These are phyloP conservation scores for Graphiopsis chlorocephala DNA, from an alignment of 2,329 filamentous ascomycete species.

Conservation along the genomic window DNA sequence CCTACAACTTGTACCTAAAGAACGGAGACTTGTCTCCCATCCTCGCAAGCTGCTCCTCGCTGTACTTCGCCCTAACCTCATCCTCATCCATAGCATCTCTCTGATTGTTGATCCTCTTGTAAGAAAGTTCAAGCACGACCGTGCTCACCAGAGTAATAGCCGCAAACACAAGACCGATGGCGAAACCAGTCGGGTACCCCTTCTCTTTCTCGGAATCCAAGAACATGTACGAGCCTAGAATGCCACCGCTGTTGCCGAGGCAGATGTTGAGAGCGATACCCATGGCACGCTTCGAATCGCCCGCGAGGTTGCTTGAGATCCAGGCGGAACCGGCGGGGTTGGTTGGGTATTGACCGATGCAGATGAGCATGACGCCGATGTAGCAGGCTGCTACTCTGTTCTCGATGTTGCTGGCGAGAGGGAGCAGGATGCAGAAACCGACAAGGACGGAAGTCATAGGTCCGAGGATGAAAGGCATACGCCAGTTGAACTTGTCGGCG, in stretches of 20 bases:
- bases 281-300: slow-evolving; percentile 37
- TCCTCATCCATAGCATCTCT: slow-evolving; percentile 35
- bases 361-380: slow-evolving; percentile 28
- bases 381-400: slow-evolving; percentile 44
- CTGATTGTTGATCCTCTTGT: slow-evolving; percentile 35
- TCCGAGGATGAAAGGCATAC: slow-evolving; percentile 57
- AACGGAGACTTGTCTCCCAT: slow-evolving; percentile 40
- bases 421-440: slow-evolving; percentile 24
- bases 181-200: slow-evolving; percentile 36
- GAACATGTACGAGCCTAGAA: slow-evolving; percentile 39
- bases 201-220: slow-evolving; percentile 35
- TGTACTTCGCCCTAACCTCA: slow-evolving; percentile 34
- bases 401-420: slow-evolving; percentile 22
- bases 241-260: slow-evolving; percentile 42
- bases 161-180: slow-evolving; percentile 28
- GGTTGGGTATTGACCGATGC: slow-evolving; percentile 25
- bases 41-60: slow-evolving; percentile 34
- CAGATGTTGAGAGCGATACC: slow-evolving; percentile 41
- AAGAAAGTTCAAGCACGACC: slow-evolving; percentile 28
- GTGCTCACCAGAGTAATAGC: slow-evolving; percentile 23
- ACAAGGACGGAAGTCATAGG: slow-evolving; percentile 22
- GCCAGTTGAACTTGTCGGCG: slow-evolving; percentile 55
- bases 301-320: slow-evolving; percentile 33
- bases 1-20: slow-evolving; percentile 32
- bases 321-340: slow-evolving; percentile 29